A percentile compares a stretch with the other conserved stretches of the same genome.
Conservation (phyloP, 2,329 filamentous ascomycete species). For the Aureobasidium zeae region DNA sequence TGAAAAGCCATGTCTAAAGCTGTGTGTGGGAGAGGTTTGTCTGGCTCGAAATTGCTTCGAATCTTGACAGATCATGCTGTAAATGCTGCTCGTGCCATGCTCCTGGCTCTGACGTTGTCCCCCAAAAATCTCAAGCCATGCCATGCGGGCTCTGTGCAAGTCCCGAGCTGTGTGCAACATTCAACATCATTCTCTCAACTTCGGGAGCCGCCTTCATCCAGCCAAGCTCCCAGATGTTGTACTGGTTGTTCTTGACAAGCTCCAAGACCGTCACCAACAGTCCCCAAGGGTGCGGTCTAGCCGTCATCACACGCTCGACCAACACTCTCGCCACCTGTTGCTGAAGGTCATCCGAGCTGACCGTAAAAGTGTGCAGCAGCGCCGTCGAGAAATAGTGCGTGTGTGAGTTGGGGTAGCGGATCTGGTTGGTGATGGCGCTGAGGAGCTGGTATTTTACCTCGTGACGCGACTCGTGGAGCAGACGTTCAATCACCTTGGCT, state of each 20-base stretch:
- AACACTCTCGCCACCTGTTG: constrained; percentile 86
- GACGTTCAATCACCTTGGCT: constrained; percentile 61
- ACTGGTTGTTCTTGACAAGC: constrained; percentile 81
- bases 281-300: constrained; percentile 93
- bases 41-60: background rate
- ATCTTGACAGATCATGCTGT: background rate
- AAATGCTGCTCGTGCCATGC: background rate
- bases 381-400: constrained; percentile 89
- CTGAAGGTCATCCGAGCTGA: constrained; percentile 61
- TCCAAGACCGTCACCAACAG: constrained; percentile 81
- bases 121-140: constrained; percentile 12
- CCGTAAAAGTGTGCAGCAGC: constrained; percentile 70
- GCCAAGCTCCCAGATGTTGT: constrained; percentile 83
- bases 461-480: constrained; percentile 57
- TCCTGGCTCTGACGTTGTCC: background rate
- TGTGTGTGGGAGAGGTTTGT: background rate
- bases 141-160: constrained; percentile 12
- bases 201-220: constrained; percentile 87
- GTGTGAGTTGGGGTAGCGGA: constrained; percentile 79
- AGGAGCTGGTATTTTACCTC: constrained; percentile 61
- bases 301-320: constrained; percentile 76
- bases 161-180: constrained; percentile 20
- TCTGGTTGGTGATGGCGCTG: constrained; percentile 77
- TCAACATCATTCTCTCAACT: constrained; percentile 42
- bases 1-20: background rate